Conservation (phyloP, 2,329 filamentous ascomycete species). For the Xylaria sp. region DNA sequence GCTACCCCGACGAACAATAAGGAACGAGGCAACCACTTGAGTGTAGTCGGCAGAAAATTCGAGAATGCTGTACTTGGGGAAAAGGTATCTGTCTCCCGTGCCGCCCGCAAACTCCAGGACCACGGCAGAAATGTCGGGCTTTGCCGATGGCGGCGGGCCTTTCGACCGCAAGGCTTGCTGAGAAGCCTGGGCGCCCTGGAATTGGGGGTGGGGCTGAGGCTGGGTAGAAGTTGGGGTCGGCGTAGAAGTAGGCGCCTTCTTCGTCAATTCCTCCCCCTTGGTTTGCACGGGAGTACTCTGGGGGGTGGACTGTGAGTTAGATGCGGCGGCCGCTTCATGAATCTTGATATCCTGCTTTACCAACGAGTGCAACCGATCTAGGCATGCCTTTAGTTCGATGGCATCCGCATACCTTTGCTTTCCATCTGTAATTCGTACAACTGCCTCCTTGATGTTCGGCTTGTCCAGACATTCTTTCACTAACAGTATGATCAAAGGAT, state of each 20-base stretch:
- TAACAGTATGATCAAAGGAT: slow-evolving; percentile 61
- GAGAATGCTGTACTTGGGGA: slow-evolving; percentile 78
- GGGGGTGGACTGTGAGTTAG: slow-evolving; percentile 26
- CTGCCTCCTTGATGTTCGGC: slow-evolving; percentile 53
- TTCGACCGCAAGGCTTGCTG: slow-evolving; percentile 66
- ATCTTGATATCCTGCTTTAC: slow-evolving; percentile 44
- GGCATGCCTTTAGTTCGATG: slow-evolving; percentile 57
- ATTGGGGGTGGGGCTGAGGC: too few relatives aligned
- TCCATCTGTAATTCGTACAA: slow-evolving; percentile 59
- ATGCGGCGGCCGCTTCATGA: slow-evolving; percentile 17
- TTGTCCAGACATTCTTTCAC: slow-evolving; percentile 65
- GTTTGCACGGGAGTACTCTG: slow-evolving; percentile 38
- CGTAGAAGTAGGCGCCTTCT: slow-evolving; percentile 37
- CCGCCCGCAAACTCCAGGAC: slow-evolving; percentile 72
- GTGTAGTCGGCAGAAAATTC: slow-evolving; percentile 64
- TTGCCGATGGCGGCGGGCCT: slow-evolving; percentile 58
- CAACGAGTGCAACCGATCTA: slow-evolving; percentile 56
- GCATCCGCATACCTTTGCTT: slow-evolving; percentile 59
- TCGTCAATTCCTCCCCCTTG: slow-evolving; percentile 42
- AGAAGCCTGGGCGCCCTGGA: slow-evolving; percentile 35
- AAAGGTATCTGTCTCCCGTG: slow-evolving; percentile 76
- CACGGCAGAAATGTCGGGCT: slow-evolving; percentile 68
- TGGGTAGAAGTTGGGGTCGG: slow-evolving; percentile 30
- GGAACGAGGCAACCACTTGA: slow-evolving; percentile 74
- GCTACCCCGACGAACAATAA: slow-evolving; percentile 76